Percentiles rank a stretch among this genome's conserved stretches.
phyloP scores from a whole-genome alignment of 495 filamentous ascomycete species.

The Amphirosellinia nigrospora region DNA sequence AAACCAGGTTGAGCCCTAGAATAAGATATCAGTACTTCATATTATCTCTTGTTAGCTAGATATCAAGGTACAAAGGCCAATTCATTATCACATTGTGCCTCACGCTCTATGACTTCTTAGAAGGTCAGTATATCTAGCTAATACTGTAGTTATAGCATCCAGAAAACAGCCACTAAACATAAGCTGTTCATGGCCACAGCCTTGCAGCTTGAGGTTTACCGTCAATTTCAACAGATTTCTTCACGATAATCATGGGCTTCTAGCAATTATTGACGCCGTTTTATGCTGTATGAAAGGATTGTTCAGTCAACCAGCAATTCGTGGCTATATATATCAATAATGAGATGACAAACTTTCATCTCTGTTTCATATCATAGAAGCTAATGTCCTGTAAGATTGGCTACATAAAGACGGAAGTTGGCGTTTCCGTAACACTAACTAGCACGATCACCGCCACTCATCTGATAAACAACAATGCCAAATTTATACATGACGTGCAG shows the following conservation, averaged over 20 bases:
- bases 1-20: not conserved
- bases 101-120: not conserved
- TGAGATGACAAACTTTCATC: not conserved
- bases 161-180: not conserved
- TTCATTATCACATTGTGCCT: not conserved
- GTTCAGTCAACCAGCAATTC: not conserved
- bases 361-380: not conserved
- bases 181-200: not conserved
- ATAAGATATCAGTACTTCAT: not conserved
- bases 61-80: not conserved
- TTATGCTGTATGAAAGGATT: not conserved
- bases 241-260: no score
- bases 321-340: not conserved
- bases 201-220: not conserved
- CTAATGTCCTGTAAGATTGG: not conserved
- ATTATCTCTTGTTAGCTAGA: not conserved
- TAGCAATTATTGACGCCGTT: not conserved
- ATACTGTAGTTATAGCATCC: not conserved
- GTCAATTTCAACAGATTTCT: not conserved
- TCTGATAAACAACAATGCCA: not conserved
- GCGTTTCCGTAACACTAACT: not conserved
- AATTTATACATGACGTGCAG: not conserved
- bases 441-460: not conserved
- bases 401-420: not conserved
- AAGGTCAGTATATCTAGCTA: not conserved